phyloP scores from a whole-genome alignment of 352 stramenopile species.

The Elongisporangium undulatum region DNA sequence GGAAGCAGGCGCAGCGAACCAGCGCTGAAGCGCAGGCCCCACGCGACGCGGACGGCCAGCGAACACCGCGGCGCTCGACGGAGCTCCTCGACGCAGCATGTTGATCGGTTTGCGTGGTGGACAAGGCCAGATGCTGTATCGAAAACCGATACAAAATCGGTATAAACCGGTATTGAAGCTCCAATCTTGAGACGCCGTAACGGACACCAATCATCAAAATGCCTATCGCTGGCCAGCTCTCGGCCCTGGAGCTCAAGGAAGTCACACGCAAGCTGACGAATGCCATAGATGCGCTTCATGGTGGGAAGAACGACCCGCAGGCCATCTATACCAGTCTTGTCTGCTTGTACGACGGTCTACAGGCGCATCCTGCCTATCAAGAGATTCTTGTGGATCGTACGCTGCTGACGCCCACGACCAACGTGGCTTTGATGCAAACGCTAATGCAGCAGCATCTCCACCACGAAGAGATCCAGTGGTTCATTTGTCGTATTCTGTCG shows the following conservation, averaged over 20 bases:
- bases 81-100: constrained; percentile 11
- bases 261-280: not conserved
- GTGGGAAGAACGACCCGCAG: not conserved
- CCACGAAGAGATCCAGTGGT: constrained; percentile 26
- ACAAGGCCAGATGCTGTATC: not conserved
- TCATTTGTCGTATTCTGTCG: constrained; percentile 10
- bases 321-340: not conserved
- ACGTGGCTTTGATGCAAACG: constrained; percentile 6
- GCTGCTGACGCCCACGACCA: constrained; percentile 1
- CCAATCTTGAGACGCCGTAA: too few species aligned
- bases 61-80: not conserved
- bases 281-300: not conserved
- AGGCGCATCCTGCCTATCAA: not conserved
- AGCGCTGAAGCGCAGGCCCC: constrained; percentile 13
- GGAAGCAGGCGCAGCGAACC: constrained; percentile 26
- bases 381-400: not conserved
- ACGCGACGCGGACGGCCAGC: constrained; percentile 11
- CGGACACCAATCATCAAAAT: not conserved
- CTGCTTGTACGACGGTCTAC: not conserved
- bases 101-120: not conserved
- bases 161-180: constrained; percentile 1
- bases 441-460: constrained; percentile 7
- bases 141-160: not conserved
- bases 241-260: not conserved
- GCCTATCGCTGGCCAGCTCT: not conserved